Conservation (phyloP, 768 basidiomycete genomes). For the Panus rudis region DNA sequence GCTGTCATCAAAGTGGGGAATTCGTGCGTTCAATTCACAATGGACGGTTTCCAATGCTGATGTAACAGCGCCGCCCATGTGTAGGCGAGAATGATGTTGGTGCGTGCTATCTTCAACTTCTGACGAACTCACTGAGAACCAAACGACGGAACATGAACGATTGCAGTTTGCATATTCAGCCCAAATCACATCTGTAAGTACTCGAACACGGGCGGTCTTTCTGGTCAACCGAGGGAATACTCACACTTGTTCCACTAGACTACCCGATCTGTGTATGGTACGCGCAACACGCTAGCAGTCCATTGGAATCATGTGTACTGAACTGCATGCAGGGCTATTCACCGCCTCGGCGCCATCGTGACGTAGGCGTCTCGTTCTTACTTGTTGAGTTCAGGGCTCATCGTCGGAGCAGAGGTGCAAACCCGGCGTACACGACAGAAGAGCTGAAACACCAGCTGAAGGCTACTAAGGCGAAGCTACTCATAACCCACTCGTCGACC, state of each 20-base stretch:
- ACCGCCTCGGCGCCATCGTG: constrained; percentile 49
- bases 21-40: constrained; percentile 29
- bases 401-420: constrained; percentile 17
- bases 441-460: constrained; percentile 26
- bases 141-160: too few relatives aligned
- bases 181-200: constrained; percentile 50
- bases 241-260: constrained; percentile 8
- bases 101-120: constrained; percentile 24
- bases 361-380: constrained; percentile 35
- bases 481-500: constrained; percentile 19
- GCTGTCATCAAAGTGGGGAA: constrained; percentile 33
- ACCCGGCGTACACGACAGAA: constrained; percentile 24
- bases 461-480: constrained; percentile 16
- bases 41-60: neutral
- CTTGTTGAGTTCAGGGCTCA: constrained; percentile 1
- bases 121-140: too few relatives aligned
- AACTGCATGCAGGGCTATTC: constrained; percentile 31
- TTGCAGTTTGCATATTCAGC: constrained; percentile 58
- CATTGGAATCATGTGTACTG: neutral
- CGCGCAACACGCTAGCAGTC: neutral
- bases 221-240: neutral
- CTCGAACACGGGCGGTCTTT: neutral
- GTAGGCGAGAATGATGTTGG: constrained; percentile 46
- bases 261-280: constrained; percentile 22
- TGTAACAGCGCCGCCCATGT: neutral